Evolutionary conservation across 1,284 basidiomycete genomes (phyloP), one percentile per base, ranked within the genome.

Genomic region (Cerrena zonata): DNA sequence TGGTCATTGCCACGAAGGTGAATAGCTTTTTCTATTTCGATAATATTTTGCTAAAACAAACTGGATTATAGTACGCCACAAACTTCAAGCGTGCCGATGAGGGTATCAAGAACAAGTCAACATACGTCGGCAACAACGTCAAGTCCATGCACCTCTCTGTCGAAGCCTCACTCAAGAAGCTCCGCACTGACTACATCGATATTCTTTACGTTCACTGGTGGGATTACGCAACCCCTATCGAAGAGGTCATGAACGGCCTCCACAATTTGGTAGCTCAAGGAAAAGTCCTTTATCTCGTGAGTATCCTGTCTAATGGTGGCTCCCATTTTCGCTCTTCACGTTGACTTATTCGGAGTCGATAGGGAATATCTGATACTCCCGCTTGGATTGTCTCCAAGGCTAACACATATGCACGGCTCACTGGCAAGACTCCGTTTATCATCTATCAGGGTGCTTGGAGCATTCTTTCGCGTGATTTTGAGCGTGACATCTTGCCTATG

Each of bases 401-500:
- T n/a, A n/a, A n/a, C n/a, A n/a, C 70, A 48, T 80, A 79, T 51
- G 79, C 79, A n/a, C 59, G 63, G 3, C 66, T 69, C 19, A 65
- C 73, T 44, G 73, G 69, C 1, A 65, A 73, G 66, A 49, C 39
- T 3, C 48, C 41, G 12, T 49, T 44, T 30, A 18, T 34, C 5
- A 44, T 81, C 43, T 82, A 79, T 58, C 78, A 81, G 61, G 79
- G 78, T n/a, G 53, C 56, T 5, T 81, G 75, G 75, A 76, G 70
- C 53, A 64, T 79, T 43, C 61, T 71, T 52, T 50, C 60, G 19
- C 65, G 78, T 37, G 75, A 74, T 49, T 67, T 80, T 48, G 78
- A 81, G 61, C 66, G 76, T 2, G 78, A 81, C 15, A 75, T 82
- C 53, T 69, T 82, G 43, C 78, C 78, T 4, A 80, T 82, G 78